phyloP scores from a whole-genome alignment of 306 rosid genomes.

The Lotus japonicus region DNA sequence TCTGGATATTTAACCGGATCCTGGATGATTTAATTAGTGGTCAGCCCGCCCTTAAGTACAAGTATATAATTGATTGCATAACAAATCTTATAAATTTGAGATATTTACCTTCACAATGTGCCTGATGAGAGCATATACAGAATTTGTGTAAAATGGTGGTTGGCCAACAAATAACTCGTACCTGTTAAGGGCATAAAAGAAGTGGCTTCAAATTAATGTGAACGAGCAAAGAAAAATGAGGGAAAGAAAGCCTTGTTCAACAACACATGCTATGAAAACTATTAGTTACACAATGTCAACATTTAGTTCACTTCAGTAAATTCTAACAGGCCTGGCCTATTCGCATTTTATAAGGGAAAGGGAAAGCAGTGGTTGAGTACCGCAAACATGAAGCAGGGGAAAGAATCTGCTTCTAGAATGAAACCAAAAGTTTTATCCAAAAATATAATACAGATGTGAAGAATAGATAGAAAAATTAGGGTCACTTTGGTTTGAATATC shows the following conservation, averaged over 20 bases:
- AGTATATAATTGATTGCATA: neutral
- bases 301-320: constrained; percentile 1
- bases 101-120: constrained; percentile 89
- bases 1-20: constrained; percentile 98
- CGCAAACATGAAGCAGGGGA: constrained; percentile 15
- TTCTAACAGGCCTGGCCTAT: constrained; percentile 5
- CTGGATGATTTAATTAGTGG: constrained; percentile 40
- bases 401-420: neutral
- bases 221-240: constrained; percentile 10
- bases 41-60: constrained; percentile 16
- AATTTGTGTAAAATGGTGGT: constrained; percentile 97
- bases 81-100: neutral
- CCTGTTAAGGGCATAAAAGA: constrained; percentile 42
- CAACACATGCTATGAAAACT: constrained; percentile 10
- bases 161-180: constrained; percentile 98
- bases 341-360: neutral
- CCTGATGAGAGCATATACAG: constrained; percentile 88
- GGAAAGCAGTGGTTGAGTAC: neutral
- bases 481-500: neutral
- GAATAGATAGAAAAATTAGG: neutral
- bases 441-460: neutral
- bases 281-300: constrained; percentile 11
- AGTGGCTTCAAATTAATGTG: constrained; percentile 22
- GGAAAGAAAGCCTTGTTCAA: neutral
- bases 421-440: neutral